Evolutionary conservation across 208 protist genomes (phyloP).

Genomic region (Vickermania spadyakhi): DNA sequence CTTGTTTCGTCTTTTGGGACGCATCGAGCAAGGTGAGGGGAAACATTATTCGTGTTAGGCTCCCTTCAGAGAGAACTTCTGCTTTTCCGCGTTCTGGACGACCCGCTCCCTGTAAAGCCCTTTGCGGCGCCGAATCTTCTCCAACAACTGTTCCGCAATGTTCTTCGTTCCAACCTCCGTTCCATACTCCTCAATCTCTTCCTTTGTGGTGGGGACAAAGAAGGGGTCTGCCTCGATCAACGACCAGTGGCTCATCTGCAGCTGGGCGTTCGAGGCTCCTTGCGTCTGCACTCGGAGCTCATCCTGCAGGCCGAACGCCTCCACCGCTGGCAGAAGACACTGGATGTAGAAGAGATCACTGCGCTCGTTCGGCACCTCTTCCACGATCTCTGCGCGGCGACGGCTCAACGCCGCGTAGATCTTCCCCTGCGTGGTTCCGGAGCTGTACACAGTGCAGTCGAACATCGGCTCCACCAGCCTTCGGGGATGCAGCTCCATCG

Average conservation of each 20-base stretch:
- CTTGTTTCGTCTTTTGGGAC: no score
- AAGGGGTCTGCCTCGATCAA: slow-evolving; percentile 94
- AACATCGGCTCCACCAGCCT: slow-evolving; percentile 97
- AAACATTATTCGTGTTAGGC: no score
- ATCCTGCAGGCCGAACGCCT: slow-evolving; percentile 97
- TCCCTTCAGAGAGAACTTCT: slow-evolving; percentile 85
- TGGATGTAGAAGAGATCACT: slow-evolving; percentile 94
- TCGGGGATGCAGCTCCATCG: slow-evolving; percentile 86
- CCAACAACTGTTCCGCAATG: slow-evolving; percentile 74
- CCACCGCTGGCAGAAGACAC: slow-evolving; percentile 92
- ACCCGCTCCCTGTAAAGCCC: slow-evolving; percentile 74
- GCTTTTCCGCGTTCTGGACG: slow-evolving; percentile 83
- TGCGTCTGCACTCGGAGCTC: slow-evolving; percentile 92
- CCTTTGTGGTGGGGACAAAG: slow-evolving; percentile 94
- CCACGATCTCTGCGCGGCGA: slow-evolving; percentile 87
- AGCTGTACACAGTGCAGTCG: slow-evolving; percentile 95
- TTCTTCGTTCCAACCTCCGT: slow-evolving; percentile 83
- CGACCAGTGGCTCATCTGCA: slow-evolving; percentile 93
- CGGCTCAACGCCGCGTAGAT: slow-evolving; percentile 85
- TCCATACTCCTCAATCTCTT: slow-evolving; percentile 95
- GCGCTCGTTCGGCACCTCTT: slow-evolving; percentile 95
- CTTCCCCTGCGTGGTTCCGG: slow-evolving; percentile 67
- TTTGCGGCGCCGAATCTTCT: slow-evolving; percentile 82
- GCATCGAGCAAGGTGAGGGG: no score
- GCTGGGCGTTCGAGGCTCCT: slow-evolving; percentile 93